Evolutionary conservation across 2,329 filamentous ascomycete species (phyloP).

Genomic region (Keithomyces neogunnii): DNA sequence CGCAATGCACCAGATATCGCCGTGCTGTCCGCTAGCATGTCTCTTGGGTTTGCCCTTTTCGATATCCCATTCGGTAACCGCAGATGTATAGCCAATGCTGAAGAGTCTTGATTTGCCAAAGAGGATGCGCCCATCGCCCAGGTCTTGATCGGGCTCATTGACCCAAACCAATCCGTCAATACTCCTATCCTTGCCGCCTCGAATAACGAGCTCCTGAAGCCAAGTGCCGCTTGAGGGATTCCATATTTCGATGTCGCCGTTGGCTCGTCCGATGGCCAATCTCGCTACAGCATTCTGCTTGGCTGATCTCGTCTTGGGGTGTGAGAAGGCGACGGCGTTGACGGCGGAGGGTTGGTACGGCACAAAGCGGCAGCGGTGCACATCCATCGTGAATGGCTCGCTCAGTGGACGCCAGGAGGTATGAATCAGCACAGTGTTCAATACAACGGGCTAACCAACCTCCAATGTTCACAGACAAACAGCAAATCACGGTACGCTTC

Average conservation of each 20-base stretch:
- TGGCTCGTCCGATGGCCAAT: conserved; percentile 82
- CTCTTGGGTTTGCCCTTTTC: conserved; percentile 67
- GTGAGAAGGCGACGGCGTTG: conserved; percentile 90
- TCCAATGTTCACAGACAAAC: neutral
- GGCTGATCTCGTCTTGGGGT: conserved; percentile 46
- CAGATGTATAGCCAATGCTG: conserved; percentile 89
- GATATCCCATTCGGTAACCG: conserved; percentile 92
- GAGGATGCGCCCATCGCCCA: conserved; percentile 51
- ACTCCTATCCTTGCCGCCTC: conserved; percentile 74
- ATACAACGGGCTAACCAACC: neutral
- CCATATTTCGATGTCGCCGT: conserved; percentile 98
- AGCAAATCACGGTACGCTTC: conserved; percentile 4
- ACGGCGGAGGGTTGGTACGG: conserved; percentile 86
- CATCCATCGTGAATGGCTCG: conserved; percentile 57
- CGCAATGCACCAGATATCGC: conserved; percentile 94
- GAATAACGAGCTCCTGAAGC: conserved; percentile 83
- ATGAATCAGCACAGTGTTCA: neutral
- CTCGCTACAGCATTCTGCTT: conserved; percentile 51
- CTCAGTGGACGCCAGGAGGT: neutral
- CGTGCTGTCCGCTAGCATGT: conserved; percentile 85
- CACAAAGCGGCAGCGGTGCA: conserved; percentile 95
- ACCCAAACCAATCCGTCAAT: conserved; percentile 91
- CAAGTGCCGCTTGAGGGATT: conserved; percentile 75
- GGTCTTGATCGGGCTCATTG: conserved; percentile 68
- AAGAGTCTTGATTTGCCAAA: conserved; percentile 78